These are phyloP conservation scores for Choricystis sp. DNA, from an alignment of 139 green algal genomes.

Conservation along the genomic window DNA sequence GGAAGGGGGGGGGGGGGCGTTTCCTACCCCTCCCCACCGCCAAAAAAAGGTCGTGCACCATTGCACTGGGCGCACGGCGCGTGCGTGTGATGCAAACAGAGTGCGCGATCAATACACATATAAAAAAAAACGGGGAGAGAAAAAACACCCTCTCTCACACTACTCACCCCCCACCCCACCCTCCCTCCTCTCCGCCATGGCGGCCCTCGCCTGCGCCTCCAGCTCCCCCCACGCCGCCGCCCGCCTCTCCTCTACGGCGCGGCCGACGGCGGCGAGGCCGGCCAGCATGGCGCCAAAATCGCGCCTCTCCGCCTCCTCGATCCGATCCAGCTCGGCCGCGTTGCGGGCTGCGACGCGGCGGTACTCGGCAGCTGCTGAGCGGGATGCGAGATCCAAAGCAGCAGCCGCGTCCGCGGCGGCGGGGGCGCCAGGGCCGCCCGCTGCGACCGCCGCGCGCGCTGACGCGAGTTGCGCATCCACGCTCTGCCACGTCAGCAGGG, in stretches of 20 bases:
- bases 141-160: background rate
- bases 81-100: too few species aligned
- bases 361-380: background rate
- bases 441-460: constrained; percentile 17
- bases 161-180: background rate
- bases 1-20: too few species aligned
- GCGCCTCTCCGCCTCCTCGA: background rate
- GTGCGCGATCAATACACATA: too few species aligned
- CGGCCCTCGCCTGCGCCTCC: too few species aligned
- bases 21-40: too few species aligned
- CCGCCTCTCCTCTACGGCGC: background rate
- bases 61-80: too few species aligned
- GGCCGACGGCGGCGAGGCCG: background rate
- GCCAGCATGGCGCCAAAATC: background rate
- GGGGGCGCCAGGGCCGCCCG: background rate
- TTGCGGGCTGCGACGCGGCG: background rate
- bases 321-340: background rate
- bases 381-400: background rate
- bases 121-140: too few species aligned
- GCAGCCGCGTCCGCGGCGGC: background rate
- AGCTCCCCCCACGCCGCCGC: background rate
- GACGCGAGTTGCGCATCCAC: constrained; percentile 20
- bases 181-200: background rate
- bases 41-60: too few species aligned
- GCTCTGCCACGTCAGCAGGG: constrained; percentile 44